A percentile compares a stretch with the other conserved stretches of the same genome.
phyloP scores from a whole-genome alignment of 2,329 filamentous ascomycete species.

The Monilinia fructigena region DNA sequence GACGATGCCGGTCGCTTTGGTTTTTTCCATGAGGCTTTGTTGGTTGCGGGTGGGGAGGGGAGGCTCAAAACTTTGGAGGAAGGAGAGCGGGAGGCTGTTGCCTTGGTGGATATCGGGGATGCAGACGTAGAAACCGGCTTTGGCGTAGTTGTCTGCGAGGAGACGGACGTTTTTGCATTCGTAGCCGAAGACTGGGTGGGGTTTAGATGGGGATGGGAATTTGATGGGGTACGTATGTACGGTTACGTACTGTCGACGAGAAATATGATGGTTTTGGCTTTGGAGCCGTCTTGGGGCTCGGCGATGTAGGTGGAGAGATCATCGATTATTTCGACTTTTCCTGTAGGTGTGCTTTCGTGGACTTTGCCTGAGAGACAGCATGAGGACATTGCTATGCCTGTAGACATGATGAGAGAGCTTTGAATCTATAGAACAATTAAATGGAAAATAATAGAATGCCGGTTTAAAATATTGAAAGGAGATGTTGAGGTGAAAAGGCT shows the following conservation, averaged over 20 bases:
- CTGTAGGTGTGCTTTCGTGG: conserved; percentile 41
- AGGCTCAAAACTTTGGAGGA: conserved; percentile 46
- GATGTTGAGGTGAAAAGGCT: background rate
- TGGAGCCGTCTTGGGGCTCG: conserved; percentile 38
- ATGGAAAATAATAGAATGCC: background rate
- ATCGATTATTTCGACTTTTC: conserved; percentile 45
- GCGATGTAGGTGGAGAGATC: conserved; percentile 48
- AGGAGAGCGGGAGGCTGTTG: conserved; percentile 44
- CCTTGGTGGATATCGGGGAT: conserved; percentile 48
- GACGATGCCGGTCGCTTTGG: conserved; percentile 44
- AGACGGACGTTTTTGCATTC: conserved; percentile 49
- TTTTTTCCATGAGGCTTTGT: conserved; percentile 43
- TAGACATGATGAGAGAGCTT: background rate
- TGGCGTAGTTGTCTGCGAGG: conserved; percentile 50
- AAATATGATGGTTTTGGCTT: conserved; percentile 47
- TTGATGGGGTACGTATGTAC: too few species aligned
- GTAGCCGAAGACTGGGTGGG: conserved; percentile 45
- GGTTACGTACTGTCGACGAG: conserved; percentile 48
- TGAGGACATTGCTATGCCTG: background rate
- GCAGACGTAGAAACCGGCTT: conserved; percentile 45
- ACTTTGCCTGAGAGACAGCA: conserved; percentile 4
- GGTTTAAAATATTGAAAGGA: background rate
- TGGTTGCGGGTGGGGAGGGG: conserved; percentile 43
- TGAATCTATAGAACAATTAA: background rate
- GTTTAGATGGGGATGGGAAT: background rate